Base-by-base conservation (phyloP, 768 basidiomycete species). In the Scleroderma bovista region DNA sequence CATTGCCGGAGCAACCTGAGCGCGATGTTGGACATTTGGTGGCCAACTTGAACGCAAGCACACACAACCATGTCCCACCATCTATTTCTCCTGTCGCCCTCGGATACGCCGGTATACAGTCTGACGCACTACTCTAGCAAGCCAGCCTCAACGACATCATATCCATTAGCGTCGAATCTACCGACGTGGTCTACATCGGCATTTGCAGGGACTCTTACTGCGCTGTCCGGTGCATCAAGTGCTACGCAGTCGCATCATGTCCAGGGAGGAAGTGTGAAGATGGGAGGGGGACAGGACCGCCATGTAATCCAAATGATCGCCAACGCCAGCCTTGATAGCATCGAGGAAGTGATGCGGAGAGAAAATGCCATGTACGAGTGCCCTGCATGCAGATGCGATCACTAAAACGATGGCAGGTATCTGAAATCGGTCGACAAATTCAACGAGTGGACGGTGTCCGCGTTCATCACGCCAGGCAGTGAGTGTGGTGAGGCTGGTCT, bases 271-370 rank as follows among this genome's bases (percentile, higher is more conserved):
- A 74, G 73, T 11, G 78, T 79, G 31, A 74, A 79, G 57, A 81
- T 88, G 67, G 89, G 86, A 11, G 86, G 87, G 6, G 90, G 86
- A 13, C 86, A 86, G 69, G 88, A 91, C 62, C 76, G 89, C 47
- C 93, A 96, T 78, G 91, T 99, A 51, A 89, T 94, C 60, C 95
- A 98, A 74, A 96, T 99, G 90, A 93, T 98, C 62, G 95, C 94
- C 19, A 95, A 98, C 67, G 93, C 92, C 45, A 93, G 90, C 60
- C 71, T 99, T 67, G 96, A 99, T 70, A 83, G 85, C 60, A 81
- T 99, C 51, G 96, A 99, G 61, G 96, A 99, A 61, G 79, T 88
- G 41, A 90, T 90, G 81, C 77, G 85, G 56, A 84, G 82, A 59
- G 89, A 91, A 63, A 81, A 76, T 55, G 71, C 77, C 52, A 92